Conservation (phyloP, 129 eudicot species). For the Lactuca sativa region DNA sequence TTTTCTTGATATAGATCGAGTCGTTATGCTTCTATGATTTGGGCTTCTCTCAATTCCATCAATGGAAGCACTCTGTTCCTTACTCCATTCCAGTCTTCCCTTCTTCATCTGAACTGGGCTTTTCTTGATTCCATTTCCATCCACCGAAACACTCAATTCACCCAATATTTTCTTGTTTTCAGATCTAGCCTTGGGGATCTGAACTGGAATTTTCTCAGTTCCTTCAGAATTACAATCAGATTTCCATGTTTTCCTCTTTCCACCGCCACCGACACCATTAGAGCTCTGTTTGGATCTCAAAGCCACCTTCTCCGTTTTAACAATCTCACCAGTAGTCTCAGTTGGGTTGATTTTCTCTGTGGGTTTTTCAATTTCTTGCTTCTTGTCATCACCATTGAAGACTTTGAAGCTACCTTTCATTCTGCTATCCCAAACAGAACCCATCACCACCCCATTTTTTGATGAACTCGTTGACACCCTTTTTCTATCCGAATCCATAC, state of each 20-base stretch:
- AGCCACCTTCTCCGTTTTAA: constrained; percentile 31
- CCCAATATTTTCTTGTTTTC: constrained; percentile 46
- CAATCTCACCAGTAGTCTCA: constrained; percentile 11
- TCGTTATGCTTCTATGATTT: constrained; percentile 26
- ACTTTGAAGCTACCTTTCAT: constrained; percentile 75
- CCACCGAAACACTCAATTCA: constrained; percentile 45
- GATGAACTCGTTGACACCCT: constrained; percentile 34
- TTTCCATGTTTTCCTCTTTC: constrained; percentile 84
- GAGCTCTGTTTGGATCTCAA: constrained; percentile 47
- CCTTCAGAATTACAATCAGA: constrained; percentile 55
- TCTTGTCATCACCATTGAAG: constrained; percentile 41
- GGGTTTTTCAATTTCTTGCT: constrained; percentile 23
- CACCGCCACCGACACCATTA: constrained; percentile 36
- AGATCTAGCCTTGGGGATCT: constrained; percentile 58
- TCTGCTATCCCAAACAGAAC: constrained; percentile 86
- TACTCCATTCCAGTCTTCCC: constrained; percentile 35
- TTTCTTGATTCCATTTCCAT: constrained; percentile 47
- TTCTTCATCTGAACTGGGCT: constrained; percentile 47
- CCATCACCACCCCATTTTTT: constrained; percentile 46
- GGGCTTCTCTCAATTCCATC: constrained; percentile 40
- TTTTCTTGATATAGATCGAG: constrained; percentile 36
- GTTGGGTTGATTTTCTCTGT: not conserved
- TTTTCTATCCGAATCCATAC: constrained; percentile 51
- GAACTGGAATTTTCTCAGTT: constrained; percentile 41
- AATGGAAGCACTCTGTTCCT: constrained; percentile 29